Evolutionary conservation across 1,139 yeast genomes (phyloP).

Genomic region (Blastobotrys aristatus): DNA sequence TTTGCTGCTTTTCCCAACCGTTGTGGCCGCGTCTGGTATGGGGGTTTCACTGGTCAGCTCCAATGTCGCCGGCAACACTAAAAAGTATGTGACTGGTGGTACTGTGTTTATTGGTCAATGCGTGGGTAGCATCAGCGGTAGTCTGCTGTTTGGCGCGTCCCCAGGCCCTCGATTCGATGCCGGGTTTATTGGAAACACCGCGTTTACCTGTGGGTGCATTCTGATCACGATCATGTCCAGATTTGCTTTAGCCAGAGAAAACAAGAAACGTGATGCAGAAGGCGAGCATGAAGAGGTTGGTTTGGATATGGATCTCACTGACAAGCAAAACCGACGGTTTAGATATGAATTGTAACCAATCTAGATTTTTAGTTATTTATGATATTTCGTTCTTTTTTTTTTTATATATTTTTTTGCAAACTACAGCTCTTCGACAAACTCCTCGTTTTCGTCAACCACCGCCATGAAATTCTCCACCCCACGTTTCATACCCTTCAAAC

Average conservation of each 20-base stretch:
- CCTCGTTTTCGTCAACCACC: slow-evolving; percentile 1
- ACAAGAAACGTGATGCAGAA: slow-evolving; percentile 39
- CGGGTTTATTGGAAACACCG: slow-evolving; percentile 46
- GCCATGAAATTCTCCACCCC: neutral
- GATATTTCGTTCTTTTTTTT: neutral
- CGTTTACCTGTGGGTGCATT: slow-evolving; percentile 39
- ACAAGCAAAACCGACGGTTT: slow-evolving; percentile 53
- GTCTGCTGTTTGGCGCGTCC: slow-evolving; percentile 51
- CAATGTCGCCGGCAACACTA: slow-evolving; percentile 67
- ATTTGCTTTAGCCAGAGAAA: slow-evolving; percentile 33
- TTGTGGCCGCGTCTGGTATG: slow-evolving; percentile 16
- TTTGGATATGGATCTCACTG: slow-evolving; percentile 46
- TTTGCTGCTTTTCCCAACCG: slow-evolving; percentile 13
- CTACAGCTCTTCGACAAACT: neutral
- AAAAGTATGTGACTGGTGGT: slow-evolving; percentile 57
- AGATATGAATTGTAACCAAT: slow-evolving; percentile 41
- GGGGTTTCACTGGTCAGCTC: slow-evolving; percentile 38
- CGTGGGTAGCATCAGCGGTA: slow-evolving; percentile 62
- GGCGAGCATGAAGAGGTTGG: slow-evolving; percentile 16
- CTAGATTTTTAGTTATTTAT: too few relatives aligned
- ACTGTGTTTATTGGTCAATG: slow-evolving; percentile 56
- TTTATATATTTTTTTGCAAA: neutral
- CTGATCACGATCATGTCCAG: slow-evolving; percentile 38
- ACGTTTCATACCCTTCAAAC: slow-evolving; percentile 1
- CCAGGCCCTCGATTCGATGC: slow-evolving; percentile 52